Conservation (phyloP, 75 land plant species). For the Picea sitchensis region DNA sequence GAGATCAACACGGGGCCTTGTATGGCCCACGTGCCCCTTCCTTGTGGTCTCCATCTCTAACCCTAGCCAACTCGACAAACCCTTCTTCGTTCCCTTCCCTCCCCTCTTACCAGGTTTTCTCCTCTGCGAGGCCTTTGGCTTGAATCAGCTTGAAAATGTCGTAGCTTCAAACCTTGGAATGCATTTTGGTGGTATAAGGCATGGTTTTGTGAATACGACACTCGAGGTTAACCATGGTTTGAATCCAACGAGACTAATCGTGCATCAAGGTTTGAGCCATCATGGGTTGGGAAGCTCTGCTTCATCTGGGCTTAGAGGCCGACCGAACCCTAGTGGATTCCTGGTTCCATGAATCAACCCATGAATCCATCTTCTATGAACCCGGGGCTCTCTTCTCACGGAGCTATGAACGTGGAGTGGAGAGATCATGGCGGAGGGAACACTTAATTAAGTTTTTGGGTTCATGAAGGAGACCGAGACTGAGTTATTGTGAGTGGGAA, state of each 20-base stretch:
- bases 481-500: too few relatives aligned
- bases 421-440: too few relatives aligned
- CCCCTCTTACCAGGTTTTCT: too few relatives aligned
- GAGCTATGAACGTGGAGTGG: not conserved
- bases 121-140: not conserved
- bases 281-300: slow-evolving; percentile 21
- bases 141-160: slow-evolving; percentile 9
- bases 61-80: too few relatives aligned
- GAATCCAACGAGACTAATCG: slow-evolving; percentile 18
- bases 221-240: slow-evolving; percentile 15
- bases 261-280: slow-evolving; percentile 19
- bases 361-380: not conserved
- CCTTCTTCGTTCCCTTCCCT: too few relatives aligned
- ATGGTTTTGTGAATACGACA: slow-evolving; percentile 17
- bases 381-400: not conserved
- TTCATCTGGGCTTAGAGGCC: slow-evolving; percentile 21
- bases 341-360: not conserved
- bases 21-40: too few relatives aligned
- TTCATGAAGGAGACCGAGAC: too few relatives aligned
- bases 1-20: too few relatives aligned
- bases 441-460: too few relatives aligned
- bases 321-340: slow-evolving; percentile 14
- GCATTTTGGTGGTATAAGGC: slow-evolving; percentile 8
- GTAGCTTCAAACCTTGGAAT: not conserved
- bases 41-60: too few relatives aligned